phyloP scores from a whole-genome alignment of 495 filamentous ascomycete genomes.

The Penicillium longicatenatum region DNA sequence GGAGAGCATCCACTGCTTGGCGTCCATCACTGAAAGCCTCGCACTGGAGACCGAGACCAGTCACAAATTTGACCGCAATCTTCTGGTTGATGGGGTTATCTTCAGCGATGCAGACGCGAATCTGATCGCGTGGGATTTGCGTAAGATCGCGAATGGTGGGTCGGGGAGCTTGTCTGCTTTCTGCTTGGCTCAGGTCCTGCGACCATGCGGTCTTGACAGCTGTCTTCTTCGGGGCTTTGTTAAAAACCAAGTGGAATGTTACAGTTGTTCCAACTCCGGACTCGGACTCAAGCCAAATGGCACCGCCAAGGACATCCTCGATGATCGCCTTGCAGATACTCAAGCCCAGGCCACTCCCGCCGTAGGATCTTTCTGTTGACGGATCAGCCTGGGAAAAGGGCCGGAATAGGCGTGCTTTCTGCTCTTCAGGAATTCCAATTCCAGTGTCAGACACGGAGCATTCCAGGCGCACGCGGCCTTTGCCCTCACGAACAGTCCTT shows the following conservation, averaged over 20 bases:
- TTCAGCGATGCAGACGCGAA: conserved; percentile 87
- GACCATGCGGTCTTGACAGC: conserved; percentile 60
- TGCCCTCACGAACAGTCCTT: conserved; percentile 66
- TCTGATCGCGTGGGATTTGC: conserved; percentile 70
- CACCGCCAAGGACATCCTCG: conserved; percentile 84
- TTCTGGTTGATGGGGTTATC: conserved; percentile 91
- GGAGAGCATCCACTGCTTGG: conserved; percentile 83
- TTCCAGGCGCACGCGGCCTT: conserved; percentile 68
- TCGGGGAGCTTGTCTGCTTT: conserved; percentile 29
- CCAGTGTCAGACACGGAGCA: conserved; percentile 90
- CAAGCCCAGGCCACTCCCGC: conserved; percentile 85
- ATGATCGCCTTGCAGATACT: conserved; percentile 96
- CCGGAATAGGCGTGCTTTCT: conserved; percentile 80
- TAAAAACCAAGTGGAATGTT: conserved; percentile 79
- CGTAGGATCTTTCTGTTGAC: conserved; percentile 83
- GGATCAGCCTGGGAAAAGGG: conserved; percentile 91
- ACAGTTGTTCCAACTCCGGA: conserved; percentile 80
- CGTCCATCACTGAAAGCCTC: conserved; percentile 85
- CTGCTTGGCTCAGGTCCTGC: conserved; percentile 40
- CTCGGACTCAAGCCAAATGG: conserved; percentile 77
- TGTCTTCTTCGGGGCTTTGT: conserved; percentile 67
- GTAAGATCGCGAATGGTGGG: conserved; percentile 58
- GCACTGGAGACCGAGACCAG: conserved; percentile 76
- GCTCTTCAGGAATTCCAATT: conserved; percentile 82
- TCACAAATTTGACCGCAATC: conserved; percentile 88